Base-by-base conservation (phyloP, 2,329 filamentous ascomycete species). In the Ilyonectria destructans region DNA sequence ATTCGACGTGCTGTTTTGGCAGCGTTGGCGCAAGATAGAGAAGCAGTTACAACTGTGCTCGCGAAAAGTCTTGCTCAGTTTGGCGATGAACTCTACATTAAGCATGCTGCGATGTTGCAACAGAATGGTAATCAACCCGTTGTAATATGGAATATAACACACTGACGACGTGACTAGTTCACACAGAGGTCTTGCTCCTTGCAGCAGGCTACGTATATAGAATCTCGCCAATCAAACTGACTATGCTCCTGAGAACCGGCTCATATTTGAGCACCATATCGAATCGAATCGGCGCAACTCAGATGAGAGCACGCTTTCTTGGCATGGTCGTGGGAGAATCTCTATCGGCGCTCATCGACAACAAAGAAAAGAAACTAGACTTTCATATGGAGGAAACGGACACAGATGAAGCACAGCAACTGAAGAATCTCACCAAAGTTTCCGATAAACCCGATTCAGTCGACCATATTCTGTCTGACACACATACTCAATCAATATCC, bases 311-410 rank as follows among this genome's bases (percentile, higher is more conserved):
- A 17, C 89, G 95, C 19, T 93, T 97, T 72, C 85, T 99, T 1
- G 96, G 96, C 0, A 97, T 99, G 90, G 86, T 93, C 2, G 90
- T 97, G 35, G 96, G 94, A 5, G 94, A 94, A 72, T 89, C 91
- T 0, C 80, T 92, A 0, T 92, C 90, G 1, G 78, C 83, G 2
- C 80, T 97, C 2, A 83, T 88, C 4, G 88, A 92, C 64, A 92
- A 93, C 72, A 87, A 87, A 29, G 92, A 92, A 9, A 92, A 91
- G 65, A 90, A 86, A 62, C 90, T 99, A 78, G 90, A 93, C 68
- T 98, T 99, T 76, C 91, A 95, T 43, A 88, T 95, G 75, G 92
- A 96, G 21, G 95, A 97, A 67, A 91, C 91, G 77, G 87, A 91
- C 51, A 90, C 88, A 1, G 86, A 89, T 1, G 95, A 98, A 77